Evolutionary conservation across 164 flowering plant genomes (phyloP).

Genomic region (Chimonanthus salicifolius): DNA sequence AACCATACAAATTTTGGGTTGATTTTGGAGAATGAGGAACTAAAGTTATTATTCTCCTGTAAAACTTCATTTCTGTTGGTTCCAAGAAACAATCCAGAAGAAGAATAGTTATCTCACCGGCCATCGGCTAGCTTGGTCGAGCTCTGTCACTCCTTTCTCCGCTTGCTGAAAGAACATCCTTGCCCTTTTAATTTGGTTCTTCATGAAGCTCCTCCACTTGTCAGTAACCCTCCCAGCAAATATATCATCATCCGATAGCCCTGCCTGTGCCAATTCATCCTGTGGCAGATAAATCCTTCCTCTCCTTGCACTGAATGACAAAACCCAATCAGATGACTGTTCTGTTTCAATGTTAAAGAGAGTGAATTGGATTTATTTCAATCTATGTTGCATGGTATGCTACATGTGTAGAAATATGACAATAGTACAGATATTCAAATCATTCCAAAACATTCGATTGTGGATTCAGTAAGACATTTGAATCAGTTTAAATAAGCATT

Average conservation of each 20-base stretch:
- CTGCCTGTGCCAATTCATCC: constrained; percentile 80
- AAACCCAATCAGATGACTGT: not conserved
- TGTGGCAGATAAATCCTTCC: constrained; percentile 82
- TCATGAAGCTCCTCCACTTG: constrained; percentile 85
- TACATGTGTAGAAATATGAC: no score
- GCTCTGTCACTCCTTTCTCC: constrained; percentile 68
- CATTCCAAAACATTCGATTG: no score
- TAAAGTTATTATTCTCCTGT: not conserved
- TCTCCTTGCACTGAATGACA: constrained; percentile 55
- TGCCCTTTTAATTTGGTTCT: constrained; percentile 71
- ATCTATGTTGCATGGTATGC: not conserved
- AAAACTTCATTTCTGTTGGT: not conserved
- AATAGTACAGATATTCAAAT: no score
- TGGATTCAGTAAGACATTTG: no score
- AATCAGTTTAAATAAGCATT: no score
- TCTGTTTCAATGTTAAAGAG: not conserved
- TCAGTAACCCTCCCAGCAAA: constrained; percentile 79
- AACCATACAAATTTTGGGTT: not conserved
- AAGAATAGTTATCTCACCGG: constrained; percentile 46
- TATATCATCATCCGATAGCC: constrained; percentile 79
- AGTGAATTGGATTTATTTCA: not conserved
- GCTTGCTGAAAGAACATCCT: constrained; percentile 83
- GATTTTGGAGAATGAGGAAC: not conserved
- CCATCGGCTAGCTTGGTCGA: constrained; percentile 82
- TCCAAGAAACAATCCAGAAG: no score